Evolutionary conservation across 768 basidiomycete genomes (phyloP).

Genomic region (Paxillus involutus): DNA sequence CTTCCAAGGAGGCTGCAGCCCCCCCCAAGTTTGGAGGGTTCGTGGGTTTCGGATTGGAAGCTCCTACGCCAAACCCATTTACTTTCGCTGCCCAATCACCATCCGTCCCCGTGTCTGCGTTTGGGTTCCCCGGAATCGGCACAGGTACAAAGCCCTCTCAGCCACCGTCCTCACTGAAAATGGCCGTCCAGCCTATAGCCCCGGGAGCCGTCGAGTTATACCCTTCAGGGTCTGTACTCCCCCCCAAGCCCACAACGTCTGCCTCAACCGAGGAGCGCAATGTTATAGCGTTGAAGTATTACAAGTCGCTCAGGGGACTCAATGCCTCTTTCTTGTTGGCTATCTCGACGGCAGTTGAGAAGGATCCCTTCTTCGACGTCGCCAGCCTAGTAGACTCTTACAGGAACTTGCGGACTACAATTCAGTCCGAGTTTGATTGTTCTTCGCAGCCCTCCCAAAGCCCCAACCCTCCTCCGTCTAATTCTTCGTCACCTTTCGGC

Average conservation of each 20-base stretch:
- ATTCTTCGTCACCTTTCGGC: conserved; percentile 12
- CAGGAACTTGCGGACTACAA: conserved; percentile 50
- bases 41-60: conserved; percentile 46
- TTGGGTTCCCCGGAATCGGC: conserved; percentile 7
- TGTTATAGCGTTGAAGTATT: conserved; percentile 50
- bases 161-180: conserved; percentile 8
- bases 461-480: conserved; percentile 6
- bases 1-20: conserved; percentile 22
- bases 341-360: conserved; percentile 55
- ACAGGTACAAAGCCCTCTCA: conserved; percentile 12
- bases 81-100: conserved; percentile 36
- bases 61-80: conserved; percentile 35
- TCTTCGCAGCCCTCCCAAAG: conserved; percentile 18
- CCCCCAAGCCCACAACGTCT: conserved; percentile 17
- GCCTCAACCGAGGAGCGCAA: conserved; percentile 27
- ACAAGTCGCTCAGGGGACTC: conserved; percentile 69
- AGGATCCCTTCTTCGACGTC: conserved; percentile 72
- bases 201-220: not conserved
- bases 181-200: conserved; percentile 25
- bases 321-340: conserved; percentile 66
- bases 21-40: conserved; percentile 53
- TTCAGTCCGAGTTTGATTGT: conserved; percentile 56
- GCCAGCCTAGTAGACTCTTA: conserved; percentile 58
- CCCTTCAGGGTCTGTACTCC: conserved; percentile 28
- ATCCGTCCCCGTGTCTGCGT: conserved; percentile 12